These are phyloP conservation scores for Blastobotrys chiropterorum DNA, from an alignment of 805 yeast species.

Conservation along the genomic window DNA sequence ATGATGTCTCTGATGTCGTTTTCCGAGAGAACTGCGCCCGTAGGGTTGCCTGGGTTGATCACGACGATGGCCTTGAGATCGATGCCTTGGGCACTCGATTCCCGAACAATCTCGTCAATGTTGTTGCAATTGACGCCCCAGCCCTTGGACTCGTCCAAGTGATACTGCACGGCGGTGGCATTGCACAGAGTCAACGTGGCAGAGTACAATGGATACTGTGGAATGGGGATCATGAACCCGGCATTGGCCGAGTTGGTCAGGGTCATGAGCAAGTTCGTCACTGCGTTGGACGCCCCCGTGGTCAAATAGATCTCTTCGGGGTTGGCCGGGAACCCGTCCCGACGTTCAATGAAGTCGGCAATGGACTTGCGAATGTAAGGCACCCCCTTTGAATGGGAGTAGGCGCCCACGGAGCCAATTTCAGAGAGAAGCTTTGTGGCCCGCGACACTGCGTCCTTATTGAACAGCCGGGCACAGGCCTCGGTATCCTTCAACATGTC, in stretches of 20 bases:
- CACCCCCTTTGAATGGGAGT: slow-evolving; percentile 90
- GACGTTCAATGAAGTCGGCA: slow-evolving; percentile 66
- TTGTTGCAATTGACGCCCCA: slow-evolving; percentile 77
- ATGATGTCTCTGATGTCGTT: slow-evolving; percentile 67
- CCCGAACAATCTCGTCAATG: slow-evolving; percentile 24
- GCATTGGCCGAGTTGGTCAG: slow-evolving; percentile 61
- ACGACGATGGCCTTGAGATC: slow-evolving; percentile 79
- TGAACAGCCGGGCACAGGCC: slow-evolving; percentile 32
- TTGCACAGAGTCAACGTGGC: slow-evolving; percentile 86
- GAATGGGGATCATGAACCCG: slow-evolving; percentile 82
- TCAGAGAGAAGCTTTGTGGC: slow-evolving; percentile 55
- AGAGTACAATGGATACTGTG: slow-evolving; percentile 95
- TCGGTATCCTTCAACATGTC: slow-evolving; percentile 42
- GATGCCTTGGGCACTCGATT: slow-evolving; percentile 15
- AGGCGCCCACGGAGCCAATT: slow-evolving; percentile 88
- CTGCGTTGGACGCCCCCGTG: slow-evolving; percentile 94
- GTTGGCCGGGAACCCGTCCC: slow-evolving; percentile 70
- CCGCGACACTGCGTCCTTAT: slow-evolving; percentile 66
- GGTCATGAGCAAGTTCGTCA: slow-evolving; percentile 66
- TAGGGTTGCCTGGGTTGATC: slow-evolving; percentile 98
- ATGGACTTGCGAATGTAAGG: slow-evolving; percentile 64
- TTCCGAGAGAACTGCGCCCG: slow-evolving; percentile 73
- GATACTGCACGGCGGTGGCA: slow-evolving; percentile 81
- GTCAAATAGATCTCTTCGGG: slow-evolving; percentile 78
- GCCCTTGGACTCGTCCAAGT: slow-evolving; percentile 65